Evolutionary conservation across 768 basidiomycete genomes (phyloP).

Genomic region (Leucocoprinus birnbaumii): DNA sequence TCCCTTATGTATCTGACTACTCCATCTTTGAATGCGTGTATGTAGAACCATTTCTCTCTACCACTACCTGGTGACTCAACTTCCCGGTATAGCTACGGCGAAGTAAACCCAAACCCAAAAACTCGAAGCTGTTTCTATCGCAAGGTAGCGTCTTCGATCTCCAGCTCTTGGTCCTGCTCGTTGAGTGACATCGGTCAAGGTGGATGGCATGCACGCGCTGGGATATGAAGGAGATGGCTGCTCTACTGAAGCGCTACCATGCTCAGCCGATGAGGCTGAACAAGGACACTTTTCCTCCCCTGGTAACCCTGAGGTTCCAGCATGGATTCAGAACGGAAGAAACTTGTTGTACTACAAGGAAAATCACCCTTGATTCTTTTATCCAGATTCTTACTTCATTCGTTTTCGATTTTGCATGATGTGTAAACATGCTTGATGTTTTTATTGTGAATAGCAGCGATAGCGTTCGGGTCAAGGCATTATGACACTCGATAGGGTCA

Average conservation of each 20-base stretch:
- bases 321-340: slow-evolving; percentile 8
- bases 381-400: background rate
- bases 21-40: slow-evolving; percentile 13
- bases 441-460: too few relatives aligned
- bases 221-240: background rate
- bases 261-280: background rate
- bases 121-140: slow-evolving; percentile 8
- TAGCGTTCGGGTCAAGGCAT: too few relatives aligned
- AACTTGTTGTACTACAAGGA: background rate
- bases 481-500: too few relatives aligned
- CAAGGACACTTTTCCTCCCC: background rate
- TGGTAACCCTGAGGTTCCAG: slow-evolving; percentile 2
- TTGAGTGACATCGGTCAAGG: background rate
- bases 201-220: slow-evolving; percentile 1
- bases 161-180: background rate
- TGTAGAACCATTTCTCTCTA: background rate
- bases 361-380: background rate
- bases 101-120: background rate
- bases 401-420: background rate
- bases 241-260: background rate
- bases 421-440: too few relatives aligned
- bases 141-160: background rate
- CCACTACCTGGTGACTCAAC: background rate
- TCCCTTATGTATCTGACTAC: slow-evolving; percentile 8
- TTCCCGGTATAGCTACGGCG: background rate